Base-by-base conservation (phyloP, 805 yeast species). In the Candida adriatica region DNA sequence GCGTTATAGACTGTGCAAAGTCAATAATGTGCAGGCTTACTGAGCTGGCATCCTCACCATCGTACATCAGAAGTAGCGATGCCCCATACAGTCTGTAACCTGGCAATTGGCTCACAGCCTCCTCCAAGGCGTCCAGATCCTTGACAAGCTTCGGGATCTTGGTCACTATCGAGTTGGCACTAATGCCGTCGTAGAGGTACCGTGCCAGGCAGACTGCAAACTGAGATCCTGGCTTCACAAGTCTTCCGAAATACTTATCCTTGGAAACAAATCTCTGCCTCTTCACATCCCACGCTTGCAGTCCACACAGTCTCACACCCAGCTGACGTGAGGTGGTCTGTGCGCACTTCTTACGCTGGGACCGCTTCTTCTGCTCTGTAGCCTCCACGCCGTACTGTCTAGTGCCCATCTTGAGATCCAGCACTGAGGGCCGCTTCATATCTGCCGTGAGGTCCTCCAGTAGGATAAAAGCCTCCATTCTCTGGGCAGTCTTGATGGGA, bases 311-410 rank as follows among this genome's bases (percentile, higher is more conserved):
- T 33, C 99, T 66, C 2, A 87, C 95, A 7, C 99, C 99, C 20
- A 92, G 65, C 37, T 64, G 60, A 26, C 86, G 63, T 2, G 92
- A 79, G 0, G 97, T 90, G 0, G 97, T 90, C 34, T 64, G 58
- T 4, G 68, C 61, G 56, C 99, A 92, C 58, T 92, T 92, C 33
- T 66, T 66, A 20, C 84, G 61, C 59, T 92, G 98, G 1, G 95
- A 84, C 29, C 61, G 53, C 49, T 77, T 80, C 57, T 92, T 92
- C 29, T 75, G 60, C 10, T 59, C 55, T 6, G 68, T 66, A 0
- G 97, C 96, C 42, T 87, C 95, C n/a, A 90, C 80, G 8, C 99
- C 98, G 49, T 92, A 92, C 58, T 92, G 99, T 37, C 99, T 68
- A 0, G 99, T 90, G 1, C 99, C 99, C 97, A 92, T 92, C 53